phyloP scores from a whole-genome alignment of 169 alveolate genomes.

The Eimeria tenella region DNA sequence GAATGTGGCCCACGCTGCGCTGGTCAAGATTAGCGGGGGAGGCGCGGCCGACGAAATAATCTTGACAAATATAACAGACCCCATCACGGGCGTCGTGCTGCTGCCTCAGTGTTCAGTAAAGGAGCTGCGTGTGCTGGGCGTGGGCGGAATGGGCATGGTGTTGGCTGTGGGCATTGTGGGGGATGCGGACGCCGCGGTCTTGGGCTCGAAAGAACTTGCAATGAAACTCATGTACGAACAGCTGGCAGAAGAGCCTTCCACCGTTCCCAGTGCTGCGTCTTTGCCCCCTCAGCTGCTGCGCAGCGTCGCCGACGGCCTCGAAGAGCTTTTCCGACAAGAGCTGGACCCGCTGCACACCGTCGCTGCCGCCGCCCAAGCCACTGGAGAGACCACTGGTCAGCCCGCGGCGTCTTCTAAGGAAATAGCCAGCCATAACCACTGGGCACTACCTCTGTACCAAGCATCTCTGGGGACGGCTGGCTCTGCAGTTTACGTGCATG shows the following conservation, averaged over 20 bases:
- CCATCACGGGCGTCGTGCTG: neutral
- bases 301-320: neutral
- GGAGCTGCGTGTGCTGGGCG: neutral
- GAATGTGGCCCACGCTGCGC: neutral
- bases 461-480: neutral
- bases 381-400: neutral
- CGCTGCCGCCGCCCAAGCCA: neutral
- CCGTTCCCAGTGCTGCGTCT: too few relatives aligned
- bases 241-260: neutral
- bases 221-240: neutral
- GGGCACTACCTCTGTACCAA: slow-evolving; percentile 15
- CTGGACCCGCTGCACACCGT: neutral
- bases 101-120: neutral
- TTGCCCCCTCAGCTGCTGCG: neutral
- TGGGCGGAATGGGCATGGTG: slow-evolving; percentile 9
- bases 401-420: neutral
- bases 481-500: neutral
- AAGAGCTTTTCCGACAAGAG: neutral
- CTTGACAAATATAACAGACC: neutral
- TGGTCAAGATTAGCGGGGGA: neutral
- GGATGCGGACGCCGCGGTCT: neutral
- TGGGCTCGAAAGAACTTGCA: neutral
- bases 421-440: neutral
- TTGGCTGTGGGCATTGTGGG: neutral
- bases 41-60: neutral